Evolutionary conservation across 73 alveolate genomes (phyloP).

Genomic region (Paramecium bursaria): DNA sequence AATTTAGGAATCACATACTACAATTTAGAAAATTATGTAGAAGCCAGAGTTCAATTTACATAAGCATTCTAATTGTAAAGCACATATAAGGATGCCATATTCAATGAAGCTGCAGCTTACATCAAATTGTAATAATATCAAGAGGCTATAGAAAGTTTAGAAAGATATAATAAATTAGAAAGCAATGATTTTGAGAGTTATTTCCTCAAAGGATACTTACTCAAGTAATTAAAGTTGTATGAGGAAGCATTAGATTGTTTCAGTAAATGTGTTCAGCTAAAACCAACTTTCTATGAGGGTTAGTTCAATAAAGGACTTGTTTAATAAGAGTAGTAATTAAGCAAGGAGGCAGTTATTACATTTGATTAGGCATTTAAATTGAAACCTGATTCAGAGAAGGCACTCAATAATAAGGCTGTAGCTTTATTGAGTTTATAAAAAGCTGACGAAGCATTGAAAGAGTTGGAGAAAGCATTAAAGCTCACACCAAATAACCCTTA

Average conservation of each 20-base stretch:
- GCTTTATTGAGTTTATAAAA: constrained; percentile 9
- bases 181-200: constrained; percentile 38
- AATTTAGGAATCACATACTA: constrained; percentile 57
- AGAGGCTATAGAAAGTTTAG: constrained; percentile 35
- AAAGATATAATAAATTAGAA: constrained; percentile 31
- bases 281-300: constrained; percentile 44
- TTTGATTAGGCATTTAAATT: constrained; percentile 57
- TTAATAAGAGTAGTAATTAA: constrained; percentile 2
- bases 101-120: constrained; percentile 59
- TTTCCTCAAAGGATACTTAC: constrained; percentile 38
- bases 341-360: constrained; percentile 51
- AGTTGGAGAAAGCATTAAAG: constrained; percentile 43
- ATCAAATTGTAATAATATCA: constrained; percentile 26
- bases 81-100: constrained; percentile 47
- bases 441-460: constrained; percentile 51
- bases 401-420: constrained; percentile 51
- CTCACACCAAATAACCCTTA: constrained; percentile 16
- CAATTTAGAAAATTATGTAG: constrained; percentile 43
- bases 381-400: constrained; percentile 47
- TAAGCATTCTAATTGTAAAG: constrained; percentile 11
- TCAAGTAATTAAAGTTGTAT: constrained; percentile 1
- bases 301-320: constrained; percentile 51
- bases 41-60: constrained; percentile 15
- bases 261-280: not conserved
- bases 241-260: constrained; percentile 50